Conservation (phyloP, 2,329 filamentous ascomycete genomes). For the Penicillium expansum region DNA sequence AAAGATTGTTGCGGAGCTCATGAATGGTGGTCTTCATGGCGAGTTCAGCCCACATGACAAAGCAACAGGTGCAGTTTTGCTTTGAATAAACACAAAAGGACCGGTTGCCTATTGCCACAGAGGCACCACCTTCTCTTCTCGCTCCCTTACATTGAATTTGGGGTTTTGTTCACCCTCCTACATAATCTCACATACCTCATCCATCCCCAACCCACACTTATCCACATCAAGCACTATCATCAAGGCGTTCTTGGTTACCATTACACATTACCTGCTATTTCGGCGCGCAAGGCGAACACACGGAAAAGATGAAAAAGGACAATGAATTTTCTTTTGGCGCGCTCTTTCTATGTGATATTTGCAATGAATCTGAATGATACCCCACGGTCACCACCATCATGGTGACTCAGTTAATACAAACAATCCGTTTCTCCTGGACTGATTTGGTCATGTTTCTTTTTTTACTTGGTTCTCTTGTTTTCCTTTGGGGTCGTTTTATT, state of each 20-base stretch:
- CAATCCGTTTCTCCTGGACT: background rate
- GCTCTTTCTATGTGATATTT: constrained; percentile 10
- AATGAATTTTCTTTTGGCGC: constrained; percentile 1
- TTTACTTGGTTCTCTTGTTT: background rate
- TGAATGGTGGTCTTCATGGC: constrained; percentile 45
- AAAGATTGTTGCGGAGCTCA: constrained; percentile 50
- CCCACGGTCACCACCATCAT: constrained; percentile 13
- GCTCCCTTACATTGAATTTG: background rate
- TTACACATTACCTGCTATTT: constrained; percentile 2
- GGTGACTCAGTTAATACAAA: constrained; percentile 6
- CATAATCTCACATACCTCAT: background rate
- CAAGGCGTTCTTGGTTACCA: constrained; percentile 6
- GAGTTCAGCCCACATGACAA: constrained; percentile 38
- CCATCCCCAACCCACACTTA: background rate
- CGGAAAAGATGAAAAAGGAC: constrained; percentile 5
- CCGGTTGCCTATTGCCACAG: background rate
- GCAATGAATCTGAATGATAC: constrained; percentile 26
- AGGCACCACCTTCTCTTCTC: background rate
- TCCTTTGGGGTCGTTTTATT: background rate
- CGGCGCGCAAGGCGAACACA: constrained; percentile 19
- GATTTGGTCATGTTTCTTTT: background rate
- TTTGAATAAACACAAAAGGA: constrained; percentile 14
- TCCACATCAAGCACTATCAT: background rate
- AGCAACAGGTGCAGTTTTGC: constrained; percentile 18
- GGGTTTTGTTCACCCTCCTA: background rate